Percentiles rank a stretch among this genome's conserved stretches.
Evolutionary conservation across 306 rosid genomes (phyloP).

Genomic region (Cicer judaicum): DNA sequence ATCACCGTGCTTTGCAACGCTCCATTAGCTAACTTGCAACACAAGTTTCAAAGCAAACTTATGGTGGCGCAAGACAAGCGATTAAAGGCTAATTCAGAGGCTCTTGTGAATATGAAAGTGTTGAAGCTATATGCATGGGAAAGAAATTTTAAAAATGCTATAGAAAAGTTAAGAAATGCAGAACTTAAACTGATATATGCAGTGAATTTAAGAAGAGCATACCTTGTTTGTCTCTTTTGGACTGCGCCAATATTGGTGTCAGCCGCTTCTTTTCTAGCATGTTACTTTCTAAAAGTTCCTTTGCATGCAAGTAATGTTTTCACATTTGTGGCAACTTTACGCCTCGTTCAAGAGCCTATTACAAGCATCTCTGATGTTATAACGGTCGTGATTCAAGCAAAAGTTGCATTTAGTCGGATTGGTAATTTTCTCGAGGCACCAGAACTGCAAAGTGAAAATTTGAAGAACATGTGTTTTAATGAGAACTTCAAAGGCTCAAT

Average conservation of each 20-base stretch:
- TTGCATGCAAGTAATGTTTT: constrained; percentile 75
- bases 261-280: constrained; percentile 67
- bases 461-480: not conserved
- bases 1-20: constrained; percentile 66
- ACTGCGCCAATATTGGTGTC: constrained; percentile 58
- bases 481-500: constrained; percentile 38
- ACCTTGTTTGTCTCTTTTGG: constrained; percentile 24
- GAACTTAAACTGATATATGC: constrained; percentile 60
- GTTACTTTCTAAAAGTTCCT: constrained; percentile 64
- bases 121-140: constrained; percentile 62
- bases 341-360: constrained; percentile 74
- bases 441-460: constrained; percentile 55
- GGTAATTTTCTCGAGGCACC: constrained; percentile 63
- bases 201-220: constrained; percentile 55
- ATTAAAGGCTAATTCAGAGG: too few species aligned
- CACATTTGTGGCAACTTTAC: constrained; percentile 45
- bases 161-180: constrained; percentile 55
- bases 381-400: constrained; percentile 70
- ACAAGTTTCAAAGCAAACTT: constrained; percentile 65
- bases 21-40: constrained; percentile 78
- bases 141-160: constrained; percentile 29
- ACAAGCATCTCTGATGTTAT: constrained; percentile 59
- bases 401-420: constrained; percentile 40
- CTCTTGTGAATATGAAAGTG: constrained; percentile 17
- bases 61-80: constrained; percentile 48